These are phyloP conservation scores for Hyphopichia homilentoma DNA, from an alignment of 805 yeast genomes.

Conservation along the genomic window DNA sequence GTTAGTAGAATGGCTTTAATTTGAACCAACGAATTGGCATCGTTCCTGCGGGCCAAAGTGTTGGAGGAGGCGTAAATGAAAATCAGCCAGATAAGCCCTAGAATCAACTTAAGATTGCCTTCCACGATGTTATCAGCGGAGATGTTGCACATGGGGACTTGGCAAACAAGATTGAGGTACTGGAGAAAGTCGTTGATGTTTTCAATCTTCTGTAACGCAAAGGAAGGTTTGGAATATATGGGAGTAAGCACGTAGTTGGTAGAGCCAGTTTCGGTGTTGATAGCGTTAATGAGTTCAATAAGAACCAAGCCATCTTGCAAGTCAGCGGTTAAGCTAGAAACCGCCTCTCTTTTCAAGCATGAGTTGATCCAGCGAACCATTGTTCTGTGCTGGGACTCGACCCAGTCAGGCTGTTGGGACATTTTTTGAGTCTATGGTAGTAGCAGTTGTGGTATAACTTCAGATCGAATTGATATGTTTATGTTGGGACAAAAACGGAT, in stretches of 20 bases:
- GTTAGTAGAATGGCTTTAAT: conserved; percentile 31
- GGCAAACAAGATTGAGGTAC: conserved; percentile 35
- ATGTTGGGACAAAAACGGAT: no score
- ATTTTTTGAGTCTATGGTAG: no score
- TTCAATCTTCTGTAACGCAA: conserved; percentile 44
- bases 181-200: conserved; percentile 42
- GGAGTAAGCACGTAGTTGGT: conserved; percentile 25
- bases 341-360: conserved; percentile 20
- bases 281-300: conserved; percentile 30
- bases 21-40: conserved; percentile 23
- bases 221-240: conserved; percentile 33
- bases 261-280: conserved; percentile 16
- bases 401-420: conserved; percentile 28
- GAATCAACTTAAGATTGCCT: conserved; percentile 43
- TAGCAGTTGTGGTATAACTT: no score
- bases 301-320: conserved; percentile 40
- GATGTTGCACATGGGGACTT: conserved; percentile 40
- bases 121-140: conserved; percentile 49
- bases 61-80: conserved; percentile 38
- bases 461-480: no score
- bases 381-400: conserved; percentile 43
- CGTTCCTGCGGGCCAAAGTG: conserved; percentile 15
- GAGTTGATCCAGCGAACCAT: conserved; percentile 48
- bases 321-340: conserved; percentile 23
- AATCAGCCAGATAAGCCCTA: conserved; percentile 49